These are phyloP conservation scores for Stenocarpella maydis DNA, from an alignment of 2,329 filamentous ascomycete genomes.

Conservation along the genomic window DNA sequence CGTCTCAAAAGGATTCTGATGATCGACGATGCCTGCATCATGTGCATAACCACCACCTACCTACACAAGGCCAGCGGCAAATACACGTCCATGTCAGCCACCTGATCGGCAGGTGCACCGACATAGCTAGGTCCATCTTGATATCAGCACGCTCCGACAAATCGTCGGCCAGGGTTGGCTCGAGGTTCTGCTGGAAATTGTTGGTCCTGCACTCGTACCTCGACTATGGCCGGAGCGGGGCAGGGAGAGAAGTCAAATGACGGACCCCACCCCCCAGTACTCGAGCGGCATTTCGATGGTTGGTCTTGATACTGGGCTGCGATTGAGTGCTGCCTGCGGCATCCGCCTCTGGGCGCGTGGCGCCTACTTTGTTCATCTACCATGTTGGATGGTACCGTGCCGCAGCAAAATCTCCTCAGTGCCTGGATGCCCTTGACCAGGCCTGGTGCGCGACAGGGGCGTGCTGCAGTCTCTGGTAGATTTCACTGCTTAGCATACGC, in stretches of 20 bases:
- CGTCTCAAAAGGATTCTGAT: conserved; percentile 31
- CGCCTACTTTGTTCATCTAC: not conserved
- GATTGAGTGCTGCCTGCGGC: conserved; percentile 19
- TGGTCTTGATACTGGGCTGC: conserved; percentile 7
- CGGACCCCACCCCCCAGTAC: conserved; percentile 2
- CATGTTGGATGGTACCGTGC: conserved; percentile 4
- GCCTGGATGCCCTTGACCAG: conserved; percentile 5
- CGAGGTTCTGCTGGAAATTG: not conserved
- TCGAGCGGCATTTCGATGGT: conserved; percentile 22
- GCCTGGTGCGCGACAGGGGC: not conserved
- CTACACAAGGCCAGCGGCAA: conserved; percentile 18
- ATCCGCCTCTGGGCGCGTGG: conserved; percentile 17
- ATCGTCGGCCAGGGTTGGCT: conserved; percentile 2
- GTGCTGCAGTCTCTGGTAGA: not conserved
- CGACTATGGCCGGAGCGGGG: conserved; percentile 14
- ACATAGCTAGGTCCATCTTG: not conserved
- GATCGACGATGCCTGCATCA: conserved; percentile 35
- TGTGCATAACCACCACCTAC: conserved; percentile 26
- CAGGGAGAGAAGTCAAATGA: conserved; percentile 15
- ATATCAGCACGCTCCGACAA: not conserved
- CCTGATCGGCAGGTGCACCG: conserved; percentile 23
- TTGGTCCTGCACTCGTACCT: not conserved
- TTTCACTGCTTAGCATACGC: not conserved
- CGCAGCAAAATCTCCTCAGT: conserved; percentile 7
- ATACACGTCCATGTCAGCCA: conserved; percentile 24